phyloP scores from a whole-genome alignment of 108 stramenopile species.

The Fistulifera solaris region DNA sequence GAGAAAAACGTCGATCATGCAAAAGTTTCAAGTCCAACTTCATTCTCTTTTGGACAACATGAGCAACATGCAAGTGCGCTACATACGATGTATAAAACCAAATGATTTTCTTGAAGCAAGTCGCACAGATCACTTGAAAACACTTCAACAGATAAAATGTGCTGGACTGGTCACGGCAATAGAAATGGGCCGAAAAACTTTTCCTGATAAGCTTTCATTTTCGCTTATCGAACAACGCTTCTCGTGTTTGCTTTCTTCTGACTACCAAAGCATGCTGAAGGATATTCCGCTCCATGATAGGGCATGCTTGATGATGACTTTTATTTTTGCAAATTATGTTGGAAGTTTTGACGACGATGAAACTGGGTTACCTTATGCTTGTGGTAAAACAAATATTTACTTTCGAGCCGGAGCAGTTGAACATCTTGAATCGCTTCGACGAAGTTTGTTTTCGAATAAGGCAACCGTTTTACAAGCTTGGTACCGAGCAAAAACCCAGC shows the following conservation, averaged over 20 bases:
- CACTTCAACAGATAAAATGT: conserved; percentile 83
- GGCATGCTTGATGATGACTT: conserved; percentile 26
- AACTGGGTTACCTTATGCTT: conserved; percentile 39
- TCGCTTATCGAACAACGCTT: conserved; percentile 56
- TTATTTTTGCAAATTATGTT: conserved; percentile 4
- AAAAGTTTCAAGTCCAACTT: conserved; percentile 62
- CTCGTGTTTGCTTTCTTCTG: conserved; percentile 14
- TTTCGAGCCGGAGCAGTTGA: conserved; percentile 79
- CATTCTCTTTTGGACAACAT: conserved; percentile 51
- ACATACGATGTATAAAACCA: conserved; percentile 89
- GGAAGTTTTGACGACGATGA: conserved; percentile 1
- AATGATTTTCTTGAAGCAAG: conserved; percentile 55
- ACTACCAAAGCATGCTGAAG: conserved; percentile 1
- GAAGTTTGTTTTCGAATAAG: conserved; percentile 32
- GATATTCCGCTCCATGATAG: conserved; percentile 17
- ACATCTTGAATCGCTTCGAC: conserved; percentile 46
- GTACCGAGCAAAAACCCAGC: background rate
- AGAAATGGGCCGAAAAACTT: conserved; percentile 79
- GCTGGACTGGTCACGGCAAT: conserved; percentile 91
- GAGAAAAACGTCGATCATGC: conserved; percentile 44
- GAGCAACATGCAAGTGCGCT: conserved; percentile 61
- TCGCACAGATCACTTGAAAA: conserved; percentile 53
- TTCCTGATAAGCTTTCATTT: conserved; percentile 82
- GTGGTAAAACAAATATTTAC: conserved; percentile 82
- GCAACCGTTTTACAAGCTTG: conserved; percentile 37